Conservation (phyloP, 2,329 filamentous ascomycete genomes). For the Colletotrichum truncatum region DNA sequence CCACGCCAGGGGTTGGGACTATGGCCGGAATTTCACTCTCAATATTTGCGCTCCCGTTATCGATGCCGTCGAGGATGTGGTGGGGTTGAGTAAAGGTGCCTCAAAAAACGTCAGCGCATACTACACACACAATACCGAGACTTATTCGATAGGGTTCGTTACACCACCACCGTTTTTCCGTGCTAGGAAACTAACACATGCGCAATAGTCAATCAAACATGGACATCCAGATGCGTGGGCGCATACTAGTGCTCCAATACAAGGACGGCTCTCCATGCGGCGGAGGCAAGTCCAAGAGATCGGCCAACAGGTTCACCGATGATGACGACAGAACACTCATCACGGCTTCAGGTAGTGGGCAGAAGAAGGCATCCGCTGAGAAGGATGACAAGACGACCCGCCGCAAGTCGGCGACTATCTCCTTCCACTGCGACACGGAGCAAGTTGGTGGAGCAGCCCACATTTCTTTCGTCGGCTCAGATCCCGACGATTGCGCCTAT, state of each 20-base stretch:
- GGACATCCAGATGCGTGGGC: slow-evolving; percentile 67
- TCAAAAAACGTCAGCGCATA: slow-evolving; percentile 84
- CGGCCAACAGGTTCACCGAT: slow-evolving; percentile 36
- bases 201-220: slow-evolving; percentile 61
- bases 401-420: slow-evolving; percentile 86
- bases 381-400: slow-evolving; percentile 48
- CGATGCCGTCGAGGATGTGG: slow-evolving; percentile 68
- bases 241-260: slow-evolving; percentile 82
- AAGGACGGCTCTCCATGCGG: slow-evolving; percentile 80
- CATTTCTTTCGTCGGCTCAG: slow-evolving; percentile 83
- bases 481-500: slow-evolving; percentile 92
- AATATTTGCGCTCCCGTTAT: slow-evolving; percentile 85
- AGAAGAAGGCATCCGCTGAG: slow-evolving; percentile 37
- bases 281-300: slow-evolving; percentile 48
- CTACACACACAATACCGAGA: slow-evolving; percentile 72
- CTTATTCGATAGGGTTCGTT: slow-evolving; percentile 80
- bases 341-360: slow-evolving; percentile 33
- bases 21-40: slow-evolving; percentile 82
- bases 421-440: slow-evolving; percentile 91
- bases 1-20: slow-evolving; percentile 77
- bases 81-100: slow-evolving; percentile 67
- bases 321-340: slow-evolving; percentile 46
- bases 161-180: background rate
- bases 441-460: slow-evolving; percentile 73
- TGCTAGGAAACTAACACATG: background rate